Percentiles rank a stretch among this genome's conserved stretches.
These are phyloP conservation scores for Earliella scabrosa DNA, from an alignment of 1,284 basidiomycete genomes.

Conservation along the genomic window DNA sequence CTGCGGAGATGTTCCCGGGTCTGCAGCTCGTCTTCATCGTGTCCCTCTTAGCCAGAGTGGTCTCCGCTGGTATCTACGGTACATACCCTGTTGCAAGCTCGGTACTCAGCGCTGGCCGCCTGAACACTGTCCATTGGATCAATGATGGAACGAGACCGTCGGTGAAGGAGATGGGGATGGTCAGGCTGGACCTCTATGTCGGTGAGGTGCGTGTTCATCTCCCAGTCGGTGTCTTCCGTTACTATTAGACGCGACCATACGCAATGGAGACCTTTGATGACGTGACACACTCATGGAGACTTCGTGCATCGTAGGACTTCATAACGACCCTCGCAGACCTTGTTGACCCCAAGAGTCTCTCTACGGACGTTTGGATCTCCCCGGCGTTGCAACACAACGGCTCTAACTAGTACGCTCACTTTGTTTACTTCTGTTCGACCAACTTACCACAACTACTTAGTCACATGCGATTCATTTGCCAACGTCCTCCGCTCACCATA, in stretches of 20 bases:
- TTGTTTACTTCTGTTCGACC: neutral
- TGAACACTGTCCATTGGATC: constrained; percentile 48
- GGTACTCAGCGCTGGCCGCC: constrained; percentile 44
- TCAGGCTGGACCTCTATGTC: constrained; percentile 48
- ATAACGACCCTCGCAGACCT: constrained; percentile 38
- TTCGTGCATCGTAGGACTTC: no score
- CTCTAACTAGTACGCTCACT: constrained; percentile 36
- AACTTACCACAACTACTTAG: constrained; percentile 19
- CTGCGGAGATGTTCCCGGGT: neutral
- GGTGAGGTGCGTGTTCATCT: constrained; percentile 40
- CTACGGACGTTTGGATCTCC: constrained; percentile 33
- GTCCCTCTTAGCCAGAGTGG: constrained; percentile 13
- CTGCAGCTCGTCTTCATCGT: neutral
- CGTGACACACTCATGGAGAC: no score
- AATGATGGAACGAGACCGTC: constrained; percentile 46
- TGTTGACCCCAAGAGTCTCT: constrained; percentile 37
- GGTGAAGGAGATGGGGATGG: constrained; percentile 42
- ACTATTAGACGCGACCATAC: no score
- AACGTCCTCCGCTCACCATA: constrained; percentile 29
- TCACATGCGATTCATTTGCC: constrained; percentile 35
- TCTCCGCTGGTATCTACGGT: constrained; percentile 43
- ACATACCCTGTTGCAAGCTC: constrained; percentile 52
- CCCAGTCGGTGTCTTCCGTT: neutral
- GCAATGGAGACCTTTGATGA: no score
- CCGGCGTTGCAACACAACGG: constrained; percentile 33